Conservation (phyloP, 2,329 filamentous ascomycete species). For the Hortaea sp. region DNA sequence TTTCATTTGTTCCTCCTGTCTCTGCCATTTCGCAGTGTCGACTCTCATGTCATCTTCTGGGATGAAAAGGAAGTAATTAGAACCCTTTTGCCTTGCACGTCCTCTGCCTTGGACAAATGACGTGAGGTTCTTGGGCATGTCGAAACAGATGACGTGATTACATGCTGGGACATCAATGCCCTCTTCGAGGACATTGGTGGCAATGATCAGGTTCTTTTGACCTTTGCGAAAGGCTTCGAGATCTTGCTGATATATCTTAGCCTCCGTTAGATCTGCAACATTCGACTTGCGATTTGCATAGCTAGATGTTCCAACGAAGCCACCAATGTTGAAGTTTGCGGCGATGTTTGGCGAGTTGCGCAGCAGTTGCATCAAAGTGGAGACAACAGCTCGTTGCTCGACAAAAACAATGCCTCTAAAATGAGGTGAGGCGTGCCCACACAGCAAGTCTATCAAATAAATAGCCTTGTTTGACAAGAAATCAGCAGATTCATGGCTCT, state of each 20-base stretch:
- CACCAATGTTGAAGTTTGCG: slow-evolving; percentile 31
- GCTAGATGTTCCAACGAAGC: slow-evolving; percentile 45
- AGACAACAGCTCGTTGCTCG: slow-evolving; percentile 35
- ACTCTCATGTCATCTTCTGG: slow-evolving; percentile 26
- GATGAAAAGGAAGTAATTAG: slow-evolving; percentile 43
- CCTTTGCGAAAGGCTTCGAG: slow-evolving; percentile 46
- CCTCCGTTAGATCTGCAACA: slow-evolving; percentile 40
- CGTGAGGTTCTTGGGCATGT: slow-evolving; percentile 50
- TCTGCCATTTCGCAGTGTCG: slow-evolving; percentile 47
- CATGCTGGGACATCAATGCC: slow-evolving; percentile 53
- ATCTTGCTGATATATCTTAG: slow-evolving; percentile 39
- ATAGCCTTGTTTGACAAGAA: slow-evolving; percentile 10
- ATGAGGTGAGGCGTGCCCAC: slow-evolving; percentile 9
- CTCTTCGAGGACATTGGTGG: slow-evolving; percentile 51
- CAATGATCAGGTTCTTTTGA: slow-evolving; percentile 46
- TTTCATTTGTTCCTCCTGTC: slow-evolving; percentile 65
- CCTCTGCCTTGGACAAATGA: slow-evolving; percentile 58
- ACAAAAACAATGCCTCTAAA: slow-evolving; percentile 38
- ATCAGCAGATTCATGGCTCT: background rate
- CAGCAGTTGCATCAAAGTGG: slow-evolving; percentile 26
- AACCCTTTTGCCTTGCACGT: slow-evolving; percentile 48
- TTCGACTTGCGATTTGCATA: slow-evolving; percentile 33
- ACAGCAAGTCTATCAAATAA: slow-evolving; percentile 14
- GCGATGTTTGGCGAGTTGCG: slow-evolving; percentile 13
- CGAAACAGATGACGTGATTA: slow-evolving; percentile 55